These are phyloP conservation scores for Rhizodiscina lignyota DNA, from an alignment of 495 filamentous ascomycete genomes.

Conservation along the genomic window DNA sequence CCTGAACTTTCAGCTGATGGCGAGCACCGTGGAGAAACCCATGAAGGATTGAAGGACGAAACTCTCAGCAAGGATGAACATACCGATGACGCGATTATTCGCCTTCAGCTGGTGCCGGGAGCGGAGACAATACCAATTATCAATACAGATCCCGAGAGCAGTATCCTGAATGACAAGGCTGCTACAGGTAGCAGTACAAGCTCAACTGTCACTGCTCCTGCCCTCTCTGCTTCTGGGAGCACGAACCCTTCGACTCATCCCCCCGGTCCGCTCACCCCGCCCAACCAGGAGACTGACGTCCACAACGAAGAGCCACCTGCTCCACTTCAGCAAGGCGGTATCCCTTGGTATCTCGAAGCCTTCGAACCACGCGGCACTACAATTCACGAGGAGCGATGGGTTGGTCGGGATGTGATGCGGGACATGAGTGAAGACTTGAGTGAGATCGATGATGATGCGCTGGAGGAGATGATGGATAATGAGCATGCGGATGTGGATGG, in stretches of 20 bases:
- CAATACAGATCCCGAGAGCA: not conserved
- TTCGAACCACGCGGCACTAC: constrained; percentile 68
- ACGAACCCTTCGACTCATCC: constrained; percentile 2
- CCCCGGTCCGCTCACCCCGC: constrained; percentile 24
- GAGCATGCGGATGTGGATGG: too few species aligned
- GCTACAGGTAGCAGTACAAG: not conserved
- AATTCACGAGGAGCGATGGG: constrained; percentile 60
- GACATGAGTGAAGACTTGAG: constrained; percentile 74
- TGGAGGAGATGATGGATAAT: too few species aligned
- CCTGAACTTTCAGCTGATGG: not conserved
- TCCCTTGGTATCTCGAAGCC: constrained; percentile 75
- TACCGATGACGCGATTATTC: not conserved
- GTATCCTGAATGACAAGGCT: not conserved
- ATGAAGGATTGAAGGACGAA: not conserved
- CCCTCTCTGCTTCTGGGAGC: not conserved
- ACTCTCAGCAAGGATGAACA: not conserved
- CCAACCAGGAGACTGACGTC: constrained; percentile 27
- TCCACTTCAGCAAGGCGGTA: constrained; percentile 57
- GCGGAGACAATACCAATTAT: not conserved
- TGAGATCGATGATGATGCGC: constrained; percentile 78
- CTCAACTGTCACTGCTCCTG: not conserved
- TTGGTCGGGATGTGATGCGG: constrained; percentile 55
- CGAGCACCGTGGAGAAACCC: not conserved
- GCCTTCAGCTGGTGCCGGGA: not conserved
- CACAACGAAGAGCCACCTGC: too few species aligned